phyloP scores from a whole-genome alignment of 208 protist species.

The Acanthamoeba castellanii region DNA sequence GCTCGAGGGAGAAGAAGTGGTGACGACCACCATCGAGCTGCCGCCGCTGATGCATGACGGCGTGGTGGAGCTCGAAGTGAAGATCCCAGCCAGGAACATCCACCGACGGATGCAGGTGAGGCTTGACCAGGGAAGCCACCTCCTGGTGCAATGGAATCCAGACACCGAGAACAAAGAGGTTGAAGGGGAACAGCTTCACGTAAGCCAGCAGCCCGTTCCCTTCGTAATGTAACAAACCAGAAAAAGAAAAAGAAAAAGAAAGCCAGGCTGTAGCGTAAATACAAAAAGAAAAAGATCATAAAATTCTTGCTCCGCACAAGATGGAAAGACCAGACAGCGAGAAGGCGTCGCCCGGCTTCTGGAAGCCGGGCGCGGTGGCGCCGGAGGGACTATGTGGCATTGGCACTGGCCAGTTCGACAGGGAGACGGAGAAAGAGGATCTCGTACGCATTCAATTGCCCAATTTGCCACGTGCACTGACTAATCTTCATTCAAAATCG shows the following conservation, averaged over 20 bases:
- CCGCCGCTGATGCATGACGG: neutral
- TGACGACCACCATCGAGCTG: neutral
- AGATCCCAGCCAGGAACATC: neutral
- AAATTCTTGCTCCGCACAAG: neutral
- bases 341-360: slow-evolving; percentile 41
- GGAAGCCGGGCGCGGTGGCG: slow-evolving; percentile 39
- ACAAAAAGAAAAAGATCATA: neutral
- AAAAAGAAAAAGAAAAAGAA: neutral
- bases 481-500: neutral
- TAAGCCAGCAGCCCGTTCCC: no score
- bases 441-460: neutral
- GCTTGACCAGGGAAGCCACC: neutral
- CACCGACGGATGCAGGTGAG: neutral
- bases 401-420: slow-evolving; percentile 34
- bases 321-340: slow-evolving; percentile 28
- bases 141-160: neutral
- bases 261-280: neutral
- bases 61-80: neutral
- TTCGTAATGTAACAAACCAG: no score
- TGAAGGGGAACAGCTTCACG: no score
- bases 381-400: slow-evolving; percentile 52
- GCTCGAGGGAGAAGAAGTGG: neutral
- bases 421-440: slow-evolving; percentile 65
- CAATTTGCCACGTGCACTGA: neutral
- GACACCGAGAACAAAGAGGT: neutral